Evolutionary conservation across 1,139 yeast species (phyloP), one percentile per base, ranked within the genome.

Genomic region (Zygosaccharomyces sapae): DNA sequence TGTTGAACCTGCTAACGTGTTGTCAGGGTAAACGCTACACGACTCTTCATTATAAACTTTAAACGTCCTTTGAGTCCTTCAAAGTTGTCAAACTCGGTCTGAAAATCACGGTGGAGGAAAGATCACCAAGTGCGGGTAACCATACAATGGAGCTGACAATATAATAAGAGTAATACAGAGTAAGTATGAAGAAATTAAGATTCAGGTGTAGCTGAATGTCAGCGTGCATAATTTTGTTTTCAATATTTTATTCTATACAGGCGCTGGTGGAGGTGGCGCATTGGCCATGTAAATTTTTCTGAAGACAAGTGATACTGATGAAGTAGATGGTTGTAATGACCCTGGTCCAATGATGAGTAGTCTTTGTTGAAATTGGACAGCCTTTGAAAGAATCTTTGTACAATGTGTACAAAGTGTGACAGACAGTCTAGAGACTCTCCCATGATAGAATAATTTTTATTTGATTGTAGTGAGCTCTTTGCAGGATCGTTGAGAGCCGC

Each of bases 341-440:
- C 49, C 5, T 59, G 55, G 5, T 53, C 55, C 41, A 45, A 49
- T 5, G 59, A 57, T 7, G 44, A 48, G 43, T 52, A 57, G 29
- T 61, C 67, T 45, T 56, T 60, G 30, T 43, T 43, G 33, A 49
- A 46, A 38, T 51, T 48, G 6, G 59, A 49, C 36, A 59, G 35
- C 31, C 67, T 54, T 46, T 56, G 59, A 43, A 52, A 64, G 43
- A 58, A 61, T 19, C 56, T 52, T 46, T 64, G 67, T 1, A 62
- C 55, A n/a, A 62, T 51, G 9, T 55, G 61, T 1, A 66, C 53
- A 9, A 70, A 47, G 46, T 69, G 74, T 0, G 63, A 56, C 1
- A 69, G 51, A 52, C 73, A 69, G 49, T 70, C 73, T 7, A 70
- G 46, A 0, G 72, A 66, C 51, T 70, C 73, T 3, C 70, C 68